Base-by-base conservation (phyloP, 495 filamentous ascomycete genomes). In the Sabuloglossum arenarium region DNA sequence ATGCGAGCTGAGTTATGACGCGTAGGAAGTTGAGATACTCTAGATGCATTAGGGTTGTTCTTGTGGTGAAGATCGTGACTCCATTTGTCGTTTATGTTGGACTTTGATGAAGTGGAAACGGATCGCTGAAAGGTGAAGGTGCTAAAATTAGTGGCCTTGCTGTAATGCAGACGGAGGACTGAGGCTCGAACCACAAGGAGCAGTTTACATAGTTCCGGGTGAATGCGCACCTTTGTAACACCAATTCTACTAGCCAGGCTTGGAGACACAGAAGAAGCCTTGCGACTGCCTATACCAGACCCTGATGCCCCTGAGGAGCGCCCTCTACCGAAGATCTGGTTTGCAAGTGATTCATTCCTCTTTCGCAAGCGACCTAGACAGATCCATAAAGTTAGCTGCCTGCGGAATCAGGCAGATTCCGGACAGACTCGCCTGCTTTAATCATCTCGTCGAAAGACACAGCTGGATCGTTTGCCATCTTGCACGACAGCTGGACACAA, bases 191-290 rank as follows among this genome's bases (percentile, higher is more conserved):
- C 10, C 4, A 4, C 2, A 9, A 27, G 21, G 45, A 47, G 42
- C 24, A 24, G 21, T 23, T 23, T 8, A 14, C 23, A 6, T 47
- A 10, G n/a, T 9, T 14, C 45, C n/a, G n/a, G n/a, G 19, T 25
- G 32, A 30, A 29, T 45, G 28, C 55, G 56, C 69, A 86, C 82
- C 79, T 88, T 87, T 45, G 76, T 74, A 24, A 85, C 72, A 47
- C 81, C 83, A n/a, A 82, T 79, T 65, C 86, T 75, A 63, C 84
- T 87, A 57, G 86, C 83, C 34, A 91, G 73, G 54, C 73, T 79
- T 5, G 68, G 64, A 55, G 78, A 74, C 51, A 75, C 73, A 52
- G 61, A 61, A 54, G 68, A 68, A 31, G 66, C 56, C 58, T 75
- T 77, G 59, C 70, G 67, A 39, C 64, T 49, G 12, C 56, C 67